phyloP scores from a whole-genome alignment of 1,139 yeast species.

The Hemisphaericaspora lyxosophila region DNA sequence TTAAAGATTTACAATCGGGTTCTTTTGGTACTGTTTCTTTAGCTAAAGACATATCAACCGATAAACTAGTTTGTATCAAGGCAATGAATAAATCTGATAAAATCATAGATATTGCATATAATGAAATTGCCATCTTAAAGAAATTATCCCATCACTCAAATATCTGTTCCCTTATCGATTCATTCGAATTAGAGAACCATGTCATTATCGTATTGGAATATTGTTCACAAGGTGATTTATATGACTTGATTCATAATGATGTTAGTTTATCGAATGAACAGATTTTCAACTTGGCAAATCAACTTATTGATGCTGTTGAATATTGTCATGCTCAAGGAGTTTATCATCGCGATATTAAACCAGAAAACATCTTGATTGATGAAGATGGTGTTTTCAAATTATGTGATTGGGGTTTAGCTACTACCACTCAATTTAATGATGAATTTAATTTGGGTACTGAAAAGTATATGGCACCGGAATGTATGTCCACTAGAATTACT shows the following conservation, averaged over 20 bases:
- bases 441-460: slow-evolving; percentile 58
- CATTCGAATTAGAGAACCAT: slow-evolving; percentile 35
- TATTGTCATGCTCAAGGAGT: slow-evolving; percentile 45
- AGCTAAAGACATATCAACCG: slow-evolving; percentile 36
- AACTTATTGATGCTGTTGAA: slow-evolving; percentile 38
- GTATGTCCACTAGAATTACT: slow-evolving; percentile 20
- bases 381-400: slow-evolving; percentile 43
- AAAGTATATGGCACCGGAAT: slow-evolving; percentile 60
- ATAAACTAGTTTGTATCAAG: slow-evolving; percentile 42
- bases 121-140: slow-evolving; percentile 45
- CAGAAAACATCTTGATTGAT: slow-evolving; percentile 50
- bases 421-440: slow-evolving; percentile 31
- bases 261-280: slow-evolving; percentile 21
- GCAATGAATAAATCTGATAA: slow-evolving; percentile 14
- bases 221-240: slow-evolving; percentile 51
- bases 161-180: slow-evolving; percentile 45
- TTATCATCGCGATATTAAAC: slow-evolving; percentile 56
- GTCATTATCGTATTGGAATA: slow-evolving; percentile 50
- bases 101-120: slow-evolving; percentile 31
- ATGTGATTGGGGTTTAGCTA: slow-evolving; percentile 60
- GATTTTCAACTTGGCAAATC: slow-evolving; percentile 33
- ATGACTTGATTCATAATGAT: slow-evolving; percentile 43
- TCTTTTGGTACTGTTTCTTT: slow-evolving; percentile 54
- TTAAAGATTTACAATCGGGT: slow-evolving; percentile 47
- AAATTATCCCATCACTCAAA: slow-evolving; percentile 31